phyloP scores from a whole-genome alignment of 768 basidiomycete genomes.

The Dioszegia crocea region DNA sequence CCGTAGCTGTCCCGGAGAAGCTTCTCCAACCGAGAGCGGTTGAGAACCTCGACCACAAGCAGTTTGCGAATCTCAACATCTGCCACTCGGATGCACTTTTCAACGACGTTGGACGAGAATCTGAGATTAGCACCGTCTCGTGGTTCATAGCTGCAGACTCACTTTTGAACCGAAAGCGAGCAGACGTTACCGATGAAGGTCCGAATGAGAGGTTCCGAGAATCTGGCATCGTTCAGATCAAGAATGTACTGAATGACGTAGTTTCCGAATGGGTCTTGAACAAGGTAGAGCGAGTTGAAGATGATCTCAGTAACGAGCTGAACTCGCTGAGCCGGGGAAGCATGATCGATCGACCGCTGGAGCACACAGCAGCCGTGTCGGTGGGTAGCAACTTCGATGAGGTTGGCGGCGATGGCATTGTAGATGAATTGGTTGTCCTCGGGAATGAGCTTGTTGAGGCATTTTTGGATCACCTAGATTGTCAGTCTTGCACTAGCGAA shows the following conservation, averaged over 20 bases:
- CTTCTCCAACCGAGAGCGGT: conserved; percentile 91
- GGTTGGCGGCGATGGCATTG: conserved; percentile 97
- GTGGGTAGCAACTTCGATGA: conserved; percentile 83
- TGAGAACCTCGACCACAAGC: conserved; percentile 89
- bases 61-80: conserved; percentile 91
- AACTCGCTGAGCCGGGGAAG: conserved; percentile 68
- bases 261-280: conserved; percentile 76
- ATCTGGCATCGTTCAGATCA: conserved; percentile 95
- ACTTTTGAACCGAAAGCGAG: conserved; percentile 92
- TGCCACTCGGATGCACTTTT: conserved; percentile 92
- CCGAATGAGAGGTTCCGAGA: conserved; percentile 94
- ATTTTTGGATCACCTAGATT: conserved; percentile 97
- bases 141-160: conserved; percentile 7
- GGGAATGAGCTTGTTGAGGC: conserved; percentile 92
- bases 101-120: conserved; percentile 98
- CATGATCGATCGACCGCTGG: conserved; percentile 96
- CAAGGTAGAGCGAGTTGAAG: conserved; percentile 92
- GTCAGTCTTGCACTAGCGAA: neutral
- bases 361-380: conserved; percentile 94
- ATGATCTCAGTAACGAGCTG: conserved; percentile 99
- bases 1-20: conserved; percentile 92
- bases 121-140: conserved; percentile 6
- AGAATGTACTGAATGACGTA: conserved; percentile 75
- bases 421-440: conserved; percentile 99
- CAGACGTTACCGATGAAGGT: conserved; percentile 98